Evolutionary conservation across 108 stramenopile species (phyloP).

Genomic region (Pseudonitzschia multiseries): DNA sequence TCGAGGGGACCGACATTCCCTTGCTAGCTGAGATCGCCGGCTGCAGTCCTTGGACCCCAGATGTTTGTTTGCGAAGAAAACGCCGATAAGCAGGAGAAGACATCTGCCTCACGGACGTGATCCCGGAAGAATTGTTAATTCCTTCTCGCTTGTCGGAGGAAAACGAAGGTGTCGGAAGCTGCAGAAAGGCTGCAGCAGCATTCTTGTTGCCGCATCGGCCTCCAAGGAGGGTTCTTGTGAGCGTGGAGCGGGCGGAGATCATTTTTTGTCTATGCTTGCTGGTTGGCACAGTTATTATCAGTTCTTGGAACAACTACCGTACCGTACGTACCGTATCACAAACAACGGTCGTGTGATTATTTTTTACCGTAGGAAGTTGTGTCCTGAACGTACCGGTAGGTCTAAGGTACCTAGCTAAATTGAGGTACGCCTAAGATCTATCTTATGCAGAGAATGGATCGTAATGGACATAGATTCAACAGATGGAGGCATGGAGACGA

Average conservation of each 20-base stretch:
- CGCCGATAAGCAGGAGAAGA: constrained; percentile 25
- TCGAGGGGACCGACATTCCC: constrained; percentile 20
- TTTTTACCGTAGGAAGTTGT: too few species aligned
- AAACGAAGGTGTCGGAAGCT: not conserved
- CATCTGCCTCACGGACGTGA: constrained; percentile 1
- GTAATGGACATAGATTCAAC: too few species aligned
- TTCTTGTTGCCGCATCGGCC: not conserved
- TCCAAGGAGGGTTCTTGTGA: not conserved
- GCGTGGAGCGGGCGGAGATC: constrained; percentile 6
- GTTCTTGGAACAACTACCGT: too few species aligned
- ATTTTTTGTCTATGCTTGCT: too few species aligned
- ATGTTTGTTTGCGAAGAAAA: constrained; percentile 7
- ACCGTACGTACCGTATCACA: too few species aligned
- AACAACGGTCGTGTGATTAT: too few species aligned
- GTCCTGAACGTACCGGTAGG: too few species aligned
- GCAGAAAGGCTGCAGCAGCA: not conserved
- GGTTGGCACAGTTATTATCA: too few species aligned
- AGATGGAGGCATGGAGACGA: too few species aligned
- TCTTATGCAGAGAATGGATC: too few species aligned
- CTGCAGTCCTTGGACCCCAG: not conserved
- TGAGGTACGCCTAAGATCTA: too few species aligned
- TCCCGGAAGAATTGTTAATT: not conserved
- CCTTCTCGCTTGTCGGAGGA: not conserved
- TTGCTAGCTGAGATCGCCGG: not conserved
- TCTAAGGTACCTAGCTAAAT: too few species aligned